Conservation (phyloP, 2,329 filamentous ascomycete species). For the Colletotrichum tropicale region DNA sequence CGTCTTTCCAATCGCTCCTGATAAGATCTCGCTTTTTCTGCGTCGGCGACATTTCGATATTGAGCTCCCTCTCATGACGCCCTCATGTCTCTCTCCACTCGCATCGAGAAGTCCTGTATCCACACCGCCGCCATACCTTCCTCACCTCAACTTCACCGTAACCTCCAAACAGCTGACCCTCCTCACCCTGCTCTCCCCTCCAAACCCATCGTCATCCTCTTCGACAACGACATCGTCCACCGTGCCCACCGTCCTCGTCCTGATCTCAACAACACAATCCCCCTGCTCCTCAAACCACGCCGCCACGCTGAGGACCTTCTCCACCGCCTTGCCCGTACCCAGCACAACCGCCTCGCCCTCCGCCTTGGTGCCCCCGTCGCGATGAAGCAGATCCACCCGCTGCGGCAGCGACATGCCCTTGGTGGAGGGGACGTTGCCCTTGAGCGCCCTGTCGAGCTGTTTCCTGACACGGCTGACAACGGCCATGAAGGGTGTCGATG, state of each 20-base stretch:
- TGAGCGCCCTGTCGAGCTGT: conserved; percentile 60
- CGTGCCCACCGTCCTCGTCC: conserved; percentile 67
- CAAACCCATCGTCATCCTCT: conserved; percentile 36
- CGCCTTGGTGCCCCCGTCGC: conserved; percentile 28
- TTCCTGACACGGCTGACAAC: conserved; percentile 69
- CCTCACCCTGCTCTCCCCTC: conserved; percentile 45
- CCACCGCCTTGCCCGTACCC: conserved; percentile 71
- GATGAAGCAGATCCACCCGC: conserved; percentile 48
- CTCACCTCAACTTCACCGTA: conserved; percentile 49
- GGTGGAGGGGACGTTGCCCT: conserved; percentile 48
- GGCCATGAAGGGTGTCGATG: conserved; percentile 70
- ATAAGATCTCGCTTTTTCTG: background rate
- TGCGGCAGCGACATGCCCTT: conserved; percentile 49
- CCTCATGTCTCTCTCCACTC: background rate
- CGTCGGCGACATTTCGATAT: background rate
- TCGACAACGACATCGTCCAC: conserved; percentile 68
- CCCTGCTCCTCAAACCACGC: conserved; percentile 67
- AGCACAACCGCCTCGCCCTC: conserved; percentile 58
- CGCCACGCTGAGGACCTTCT: conserved; percentile 65
- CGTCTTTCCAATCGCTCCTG: background rate
- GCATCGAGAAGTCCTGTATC: background rate
- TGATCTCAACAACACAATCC: conserved; percentile 62
- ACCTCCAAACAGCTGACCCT: conserved; percentile 58
- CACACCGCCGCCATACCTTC: conserved; percentile 17
- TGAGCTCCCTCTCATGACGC: background rate